Percentiles rank a stretch among this genome's conserved stretches.
Evolutionary conservation across 345 rosid genomes (phyloP).

Genomic region (Camelina sativa): DNA sequence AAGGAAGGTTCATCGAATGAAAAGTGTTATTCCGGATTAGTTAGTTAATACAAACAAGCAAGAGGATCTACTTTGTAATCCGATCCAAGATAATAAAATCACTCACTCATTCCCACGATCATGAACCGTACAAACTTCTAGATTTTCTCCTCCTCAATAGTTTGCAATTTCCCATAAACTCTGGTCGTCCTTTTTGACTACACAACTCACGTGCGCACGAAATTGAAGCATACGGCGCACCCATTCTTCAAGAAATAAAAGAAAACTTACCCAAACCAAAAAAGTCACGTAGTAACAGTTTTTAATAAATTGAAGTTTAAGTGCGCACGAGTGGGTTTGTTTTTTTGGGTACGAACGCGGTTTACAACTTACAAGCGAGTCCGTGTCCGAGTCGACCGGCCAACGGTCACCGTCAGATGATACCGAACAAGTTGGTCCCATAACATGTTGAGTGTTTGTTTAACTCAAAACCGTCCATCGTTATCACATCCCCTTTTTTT

Average conservation of each 20-base stretch:
- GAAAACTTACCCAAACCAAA: neutral
- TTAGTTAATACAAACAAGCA: neutral
- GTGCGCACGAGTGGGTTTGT: slow-evolving; percentile 33
- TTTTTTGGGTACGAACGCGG: slow-evolving; percentile 16
- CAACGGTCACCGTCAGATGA: slow-evolving; percentile 35
- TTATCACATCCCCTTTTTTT: neutral
- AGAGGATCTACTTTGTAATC: slow-evolving; percentile 38
- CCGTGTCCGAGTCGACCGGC: slow-evolving; percentile 24
- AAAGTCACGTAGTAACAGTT: neutral
- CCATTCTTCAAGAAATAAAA: slow-evolving; percentile 21
- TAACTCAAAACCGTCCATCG: slow-evolving; percentile 40
- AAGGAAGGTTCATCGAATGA: slow-evolving; percentile 31
- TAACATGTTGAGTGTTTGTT: slow-evolving; percentile 27
- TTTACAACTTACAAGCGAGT: neutral
- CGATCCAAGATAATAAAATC: neutral
- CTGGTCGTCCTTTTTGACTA: slow-evolving; percentile 39
- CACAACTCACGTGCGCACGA: slow-evolving; percentile 41
- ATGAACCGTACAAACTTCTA: slow-evolving; percentile 37
- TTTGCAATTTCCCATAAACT: neutral
- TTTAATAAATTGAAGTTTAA: neutral
- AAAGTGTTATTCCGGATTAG: slow-evolving; percentile 19
- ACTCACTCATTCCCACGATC: slow-evolving; percentile 34
- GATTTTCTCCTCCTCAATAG: neutral
- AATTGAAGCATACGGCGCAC: slow-evolving; percentile 39
- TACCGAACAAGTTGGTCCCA: slow-evolving; percentile 37